These are phyloP conservation scores for Colletotrichum coccodes DNA, from an alignment of 2,329 filamentous ascomycete species.

Conservation along the genomic window DNA sequence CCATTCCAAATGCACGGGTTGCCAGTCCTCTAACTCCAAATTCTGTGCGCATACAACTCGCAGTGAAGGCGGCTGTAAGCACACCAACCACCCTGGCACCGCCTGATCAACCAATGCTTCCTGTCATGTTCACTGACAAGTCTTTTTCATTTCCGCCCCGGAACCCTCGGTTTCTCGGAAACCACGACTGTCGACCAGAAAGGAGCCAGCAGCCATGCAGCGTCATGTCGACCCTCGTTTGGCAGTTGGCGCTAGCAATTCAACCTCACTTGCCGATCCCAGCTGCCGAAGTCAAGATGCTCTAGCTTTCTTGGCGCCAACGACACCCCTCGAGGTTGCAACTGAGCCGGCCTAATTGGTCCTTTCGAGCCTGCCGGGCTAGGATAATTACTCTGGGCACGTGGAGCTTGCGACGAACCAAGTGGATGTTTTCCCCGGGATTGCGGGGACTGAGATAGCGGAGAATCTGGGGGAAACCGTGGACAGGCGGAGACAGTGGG, in stretches of 20 bases:
- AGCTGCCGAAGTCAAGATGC: constrained; percentile 26
- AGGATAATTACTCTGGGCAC: constrained; percentile 4
- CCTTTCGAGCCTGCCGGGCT: background rate
- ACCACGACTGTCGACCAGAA: background rate
- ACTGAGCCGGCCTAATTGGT: constrained; percentile 13
- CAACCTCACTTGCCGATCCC: constrained; percentile 21
- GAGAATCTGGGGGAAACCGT: constrained; percentile 23
- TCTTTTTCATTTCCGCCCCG: background rate
- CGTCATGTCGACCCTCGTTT: background rate
- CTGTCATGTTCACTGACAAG: background rate
- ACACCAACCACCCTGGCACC: background rate
- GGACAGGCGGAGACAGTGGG: background rate
- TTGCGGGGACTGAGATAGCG: constrained; percentile 18
- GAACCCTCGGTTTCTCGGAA: background rate
- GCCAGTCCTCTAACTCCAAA: background rate
- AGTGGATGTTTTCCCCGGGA: constrained; percentile 24
- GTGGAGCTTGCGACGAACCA: constrained; percentile 13
- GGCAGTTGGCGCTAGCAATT: background rate
- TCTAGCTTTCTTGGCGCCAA: constrained; percentile 13
- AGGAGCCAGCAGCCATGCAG: background rate
- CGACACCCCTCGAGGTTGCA: constrained; percentile 7
- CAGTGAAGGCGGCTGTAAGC: background rate
- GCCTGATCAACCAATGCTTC: background rate
- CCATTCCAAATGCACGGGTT: background rate
- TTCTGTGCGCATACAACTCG: background rate